Base-by-base conservation (phyloP, 2,329 filamentous ascomycete species). In the Thelonectria blattea region DNA sequence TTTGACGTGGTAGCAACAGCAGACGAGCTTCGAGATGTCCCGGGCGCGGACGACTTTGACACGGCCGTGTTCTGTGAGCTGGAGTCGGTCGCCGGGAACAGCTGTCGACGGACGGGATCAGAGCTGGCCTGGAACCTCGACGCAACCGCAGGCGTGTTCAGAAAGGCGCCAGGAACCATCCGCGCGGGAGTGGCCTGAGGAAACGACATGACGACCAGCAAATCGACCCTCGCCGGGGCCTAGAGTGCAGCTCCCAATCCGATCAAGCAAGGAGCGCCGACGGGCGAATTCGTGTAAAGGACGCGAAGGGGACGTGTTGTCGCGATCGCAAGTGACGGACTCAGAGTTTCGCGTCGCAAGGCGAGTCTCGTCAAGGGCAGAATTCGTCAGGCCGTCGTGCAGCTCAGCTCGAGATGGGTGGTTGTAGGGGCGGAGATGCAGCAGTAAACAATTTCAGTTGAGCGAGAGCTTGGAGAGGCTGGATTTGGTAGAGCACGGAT, bases 91-190 rank as follows among this genome's bases (percentile, higher is more conserved):
- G 61, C 49, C 22, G 70, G 65, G 60, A 87, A 88, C 52, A 86
- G 77, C 58, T 81, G 80, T 63, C 84, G 82, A 60, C 81, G 80
- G 61, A 81, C 78, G 15, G 81, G 76, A 68, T 86, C 81, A 63
- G 75, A 68, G 39, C 70, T 74, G 53, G 74, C 68, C 67, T 76
- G 78, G 71, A 77, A 82, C 67, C 81, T 80, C 52, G 82, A 81
- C 55, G 79, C 75, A 37, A 84, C 80, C 58, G 88, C 90, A 49
- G 91, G 91, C 20, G 91, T 94, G 70, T 89, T 86, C 71, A 92
- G 78, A 73, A 89, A 94, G 70, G 88, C 88, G 79, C 91, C 91
- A 46, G 91, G 91, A 49, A 92, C 81, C 62, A 86, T 86, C 69
- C 90, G 87, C 78, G 89, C 83, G 41, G 91, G 91, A 58, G 91